Base-by-base conservation (phyloP, 306 rosid species). In the Sesbania bispinosa region DNA sequence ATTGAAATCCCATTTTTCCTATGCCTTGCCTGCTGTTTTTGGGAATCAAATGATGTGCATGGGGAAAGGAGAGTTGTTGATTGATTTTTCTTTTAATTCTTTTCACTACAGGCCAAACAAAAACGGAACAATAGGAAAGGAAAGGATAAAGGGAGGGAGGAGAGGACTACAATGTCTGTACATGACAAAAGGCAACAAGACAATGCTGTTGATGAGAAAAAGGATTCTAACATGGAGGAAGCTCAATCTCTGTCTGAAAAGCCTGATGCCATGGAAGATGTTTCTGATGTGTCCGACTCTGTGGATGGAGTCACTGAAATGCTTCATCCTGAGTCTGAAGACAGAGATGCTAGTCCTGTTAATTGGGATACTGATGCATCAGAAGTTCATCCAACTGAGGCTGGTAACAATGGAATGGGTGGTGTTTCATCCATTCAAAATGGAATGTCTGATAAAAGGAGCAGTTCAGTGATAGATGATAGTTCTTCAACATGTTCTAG, bases 401-500 rank as follows among this genome's bases (percentile, higher is more conserved):
- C 89, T 36, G 68, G 88, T 82, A 85, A 82, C 83, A 88, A 82
- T 70, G 85, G 86, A 43, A 72, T 88, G 18, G 69, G 77, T 75
- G 76, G 83, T 77, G 76, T 81, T 41, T 85, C 88, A 70, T 82
- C 92, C 1, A 70, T 58, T 27, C 96, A 85, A 76, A 89, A 87
- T 69, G 92, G 89, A 39, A 50, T 75, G 24, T 75, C 87, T 30
- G 97, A 89, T 38, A 95, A 83, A 57, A 95, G 83, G 87, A 70
- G 85, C 79, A 64, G 71, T 51, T 83, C 79, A 2, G 79, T 80
- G 23, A 79, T 95, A 87, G 99, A 95, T 75, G 99, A 95, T 80
- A 95, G 96, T 84, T 95, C 99, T 76, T 95, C 99, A 68, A 95
- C 97, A 14, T 92, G 99, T 73, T 95, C 99, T 36, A 85, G 93